Base-by-base conservation (phyloP, 805 yeast species). In the Saccharomycopsis olivae region DNA sequence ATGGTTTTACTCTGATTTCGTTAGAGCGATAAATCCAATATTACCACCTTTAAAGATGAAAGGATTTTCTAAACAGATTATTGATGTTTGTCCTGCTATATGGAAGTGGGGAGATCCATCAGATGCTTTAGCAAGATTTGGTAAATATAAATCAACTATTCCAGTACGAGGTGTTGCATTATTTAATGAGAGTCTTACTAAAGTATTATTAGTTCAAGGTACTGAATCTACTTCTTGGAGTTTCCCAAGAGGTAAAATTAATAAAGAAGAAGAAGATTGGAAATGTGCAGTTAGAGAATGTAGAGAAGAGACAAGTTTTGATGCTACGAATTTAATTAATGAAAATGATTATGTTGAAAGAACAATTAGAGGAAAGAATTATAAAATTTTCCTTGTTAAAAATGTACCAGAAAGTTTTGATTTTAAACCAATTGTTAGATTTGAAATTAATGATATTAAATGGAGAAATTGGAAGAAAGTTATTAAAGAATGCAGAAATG, bases 161-260 rank as follows among this genome's bases (percentile, higher is more conserved):
- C 99, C 99, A 0, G 99, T 92, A 2, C 69, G 99, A 52, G 99
- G 99, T 24, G 92, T 89, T 33, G 95, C 95, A 6, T 65, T 94
- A 39, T 69, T 92, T 52, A 87, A 85, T 54, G 65, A 70, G 39
- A 71, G 69, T 25, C 57, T 86, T 63, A 71, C 76, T 41, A 85
- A 83, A 53, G 64, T 85, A 9, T 55, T 94, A 21, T 61, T 92
- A 48, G 94, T 92, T 4, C 78, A 84, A 54, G 96, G 96, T 3
- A 76, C 78, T 36, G 94, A 84, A 47, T 71, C 87, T 10, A 56
- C 68, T n/a, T 61, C 81, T 1, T 92, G 97, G 97, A 82, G 95
- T 5, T 92, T 92, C 53, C 99, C 99, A 4, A 68, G 95, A 57
- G 99, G 99, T 4, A 92, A 92, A 59, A 92, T 92, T 42, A 84